phyloP scores from a whole-genome alignment of 768 basidiomycete species.

The Amyloporia xantha region DNA sequence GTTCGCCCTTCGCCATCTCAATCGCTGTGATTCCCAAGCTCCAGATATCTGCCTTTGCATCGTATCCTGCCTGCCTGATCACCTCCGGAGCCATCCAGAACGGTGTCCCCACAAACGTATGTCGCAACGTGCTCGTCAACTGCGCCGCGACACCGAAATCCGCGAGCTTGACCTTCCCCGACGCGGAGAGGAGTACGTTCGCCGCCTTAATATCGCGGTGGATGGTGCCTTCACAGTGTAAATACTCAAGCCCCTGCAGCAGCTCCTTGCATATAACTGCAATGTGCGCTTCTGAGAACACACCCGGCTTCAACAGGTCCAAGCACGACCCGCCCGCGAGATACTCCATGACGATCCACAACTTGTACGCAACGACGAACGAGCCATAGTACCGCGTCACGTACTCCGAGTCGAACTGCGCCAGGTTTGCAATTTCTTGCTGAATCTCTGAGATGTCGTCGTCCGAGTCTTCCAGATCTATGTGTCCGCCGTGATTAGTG shows the following conservation, averaged over 20 bases:
- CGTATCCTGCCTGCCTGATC: constrained; percentile 94
- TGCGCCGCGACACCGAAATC: constrained; percentile 99
- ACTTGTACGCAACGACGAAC: constrained; percentile 93
- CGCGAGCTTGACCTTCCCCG: constrained; percentile 93
- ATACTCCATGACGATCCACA: constrained; percentile 99
- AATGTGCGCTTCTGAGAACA: constrained; percentile 89
- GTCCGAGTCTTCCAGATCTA: constrained; percentile 96
- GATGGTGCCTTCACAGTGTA: constrained; percentile 94
- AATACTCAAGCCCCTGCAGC: constrained; percentile 87
- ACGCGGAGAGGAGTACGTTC: constrained; percentile 85
- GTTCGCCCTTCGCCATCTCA: constrained; percentile 97
- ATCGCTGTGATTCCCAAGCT: constrained; percentile 97
- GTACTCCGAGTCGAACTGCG: constrained; percentile 93
- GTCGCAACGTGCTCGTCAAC: constrained; percentile 86
- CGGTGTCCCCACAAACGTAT: constrained; percentile 96
- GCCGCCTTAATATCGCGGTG: constrained; percentile 99
- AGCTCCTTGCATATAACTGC: constrained; percentile 93
- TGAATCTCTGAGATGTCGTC: constrained; percentile 99
- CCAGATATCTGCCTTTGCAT: constrained; percentile 96
- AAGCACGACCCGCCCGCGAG: constrained; percentile 98
- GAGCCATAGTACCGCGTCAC: constrained; percentile 96
- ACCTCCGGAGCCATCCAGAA: constrained; percentile 99
- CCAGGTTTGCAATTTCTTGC: constrained; percentile 94
- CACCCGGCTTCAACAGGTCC: constrained; percentile 88
- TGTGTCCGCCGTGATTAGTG: neutral